Evolutionary conservation across 352 stramenopile genomes (phyloP).

Genomic region (Pythium sukuiense): DNA sequence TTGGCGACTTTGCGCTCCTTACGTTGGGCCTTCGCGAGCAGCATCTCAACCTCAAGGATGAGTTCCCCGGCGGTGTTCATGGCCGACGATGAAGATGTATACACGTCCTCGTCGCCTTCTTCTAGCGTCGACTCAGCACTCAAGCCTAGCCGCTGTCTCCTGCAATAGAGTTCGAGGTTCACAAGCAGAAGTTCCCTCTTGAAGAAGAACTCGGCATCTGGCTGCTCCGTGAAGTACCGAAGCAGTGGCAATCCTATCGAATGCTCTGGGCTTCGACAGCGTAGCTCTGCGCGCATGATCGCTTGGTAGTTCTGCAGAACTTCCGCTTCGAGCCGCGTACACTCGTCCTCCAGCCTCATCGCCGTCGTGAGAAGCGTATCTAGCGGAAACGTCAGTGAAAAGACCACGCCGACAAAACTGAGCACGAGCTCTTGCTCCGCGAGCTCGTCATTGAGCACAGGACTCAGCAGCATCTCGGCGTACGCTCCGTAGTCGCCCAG

Average conservation of each 20-base stretch:
- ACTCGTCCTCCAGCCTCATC: slow-evolving; percentile 41
- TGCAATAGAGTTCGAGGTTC: slow-evolving; percentile 27
- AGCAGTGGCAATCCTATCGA: slow-evolving; percentile 27
- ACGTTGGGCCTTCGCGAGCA: slow-evolving; percentile 39
- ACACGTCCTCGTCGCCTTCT: slow-evolving; percentile 2
- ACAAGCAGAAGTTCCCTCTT: slow-evolving; percentile 43
- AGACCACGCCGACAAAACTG: slow-evolving; percentile 62
- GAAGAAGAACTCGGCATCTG: slow-evolving; percentile 56
- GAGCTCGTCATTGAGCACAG: slow-evolving; percentile 47
- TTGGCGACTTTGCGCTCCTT: slow-evolving; percentile 62
- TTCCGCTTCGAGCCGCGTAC: slow-evolving; percentile 32
- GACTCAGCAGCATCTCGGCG: slow-evolving; percentile 43
- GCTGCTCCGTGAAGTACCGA: slow-evolving; percentile 42
- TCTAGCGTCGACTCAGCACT: background rate
- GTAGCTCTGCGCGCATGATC: slow-evolving; percentile 27
- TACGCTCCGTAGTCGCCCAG: slow-evolving; percentile 54
- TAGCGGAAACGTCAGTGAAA: slow-evolving; percentile 42
- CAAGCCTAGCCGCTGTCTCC: slow-evolving; percentile 7
- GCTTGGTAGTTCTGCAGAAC: slow-evolving; percentile 38
- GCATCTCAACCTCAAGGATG: slow-evolving; percentile 19
- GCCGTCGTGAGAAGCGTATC: slow-evolving; percentile 40
- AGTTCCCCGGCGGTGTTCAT: slow-evolving; percentile 10
- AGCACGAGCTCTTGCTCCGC: slow-evolving; percentile 48
- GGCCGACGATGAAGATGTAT: background rate
- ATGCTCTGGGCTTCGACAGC: slow-evolving; percentile 11